These are phyloP conservation scores for Aspergillus sergii DNA, from an alignment of 2,329 filamentous ascomycete genomes.

Conservation along the genomic window DNA sequence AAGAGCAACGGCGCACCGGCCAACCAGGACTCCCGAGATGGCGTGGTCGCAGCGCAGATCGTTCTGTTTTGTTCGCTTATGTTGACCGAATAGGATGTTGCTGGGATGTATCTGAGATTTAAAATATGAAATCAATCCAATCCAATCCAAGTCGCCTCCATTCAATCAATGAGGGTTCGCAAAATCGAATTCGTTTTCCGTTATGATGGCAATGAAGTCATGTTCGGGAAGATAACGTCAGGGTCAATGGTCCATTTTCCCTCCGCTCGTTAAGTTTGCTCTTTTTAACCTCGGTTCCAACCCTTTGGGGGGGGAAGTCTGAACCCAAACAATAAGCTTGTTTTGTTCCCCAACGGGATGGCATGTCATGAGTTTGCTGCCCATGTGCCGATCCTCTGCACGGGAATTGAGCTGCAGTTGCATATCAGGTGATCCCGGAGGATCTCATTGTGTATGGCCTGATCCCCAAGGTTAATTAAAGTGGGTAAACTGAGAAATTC, in stretches of 20 bases:
- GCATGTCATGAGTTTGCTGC: neutral
- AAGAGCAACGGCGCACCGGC: neutral
- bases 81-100: neutral
- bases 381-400: conserved; percentile 6
- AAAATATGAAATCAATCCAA: too few relatives aligned
- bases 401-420: conserved; percentile 5
- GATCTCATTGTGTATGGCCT: neutral
- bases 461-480: conserved; percentile 3
- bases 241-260: neutral
- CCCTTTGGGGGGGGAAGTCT: neutral
- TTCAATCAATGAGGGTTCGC: neutral
- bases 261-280: neutral
- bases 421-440: conserved; percentile 2
- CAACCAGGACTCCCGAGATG: conserved; percentile 12
- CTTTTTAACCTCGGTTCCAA: neutral
- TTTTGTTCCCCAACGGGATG: neutral
- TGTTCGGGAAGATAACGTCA: neutral
- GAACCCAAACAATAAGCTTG: neutral
- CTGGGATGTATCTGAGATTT: neutral
- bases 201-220: neutral
- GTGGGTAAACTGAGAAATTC: neutral
- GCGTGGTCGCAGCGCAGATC: conserved; percentile 12
- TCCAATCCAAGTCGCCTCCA: neutral
- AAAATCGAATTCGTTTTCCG: neutral
- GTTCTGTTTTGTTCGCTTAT: neutral